These are phyloP conservation scores for Barnettozyma hawaiiensis DNA, from an alignment of 1,139 yeast genomes.

Conservation along the genomic window DNA sequence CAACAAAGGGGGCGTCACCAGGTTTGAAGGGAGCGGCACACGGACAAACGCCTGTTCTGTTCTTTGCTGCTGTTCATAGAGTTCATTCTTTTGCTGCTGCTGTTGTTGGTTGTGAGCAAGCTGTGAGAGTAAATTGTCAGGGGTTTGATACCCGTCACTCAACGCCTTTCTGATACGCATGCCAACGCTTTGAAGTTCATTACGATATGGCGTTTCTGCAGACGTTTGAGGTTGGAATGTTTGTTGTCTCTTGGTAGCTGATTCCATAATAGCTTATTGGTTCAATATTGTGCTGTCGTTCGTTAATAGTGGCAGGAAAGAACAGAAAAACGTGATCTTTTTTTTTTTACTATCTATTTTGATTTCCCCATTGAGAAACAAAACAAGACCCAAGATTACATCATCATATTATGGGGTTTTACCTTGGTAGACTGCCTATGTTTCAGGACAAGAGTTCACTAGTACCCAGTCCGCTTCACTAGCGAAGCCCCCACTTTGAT, in stretches of 20 bases:
- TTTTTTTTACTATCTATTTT: not conserved
- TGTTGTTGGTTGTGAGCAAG: conserved; percentile 1
- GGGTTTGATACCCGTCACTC: conserved; percentile 49
- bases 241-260: conserved; percentile 22
- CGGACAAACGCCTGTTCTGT: conserved; percentile 29
- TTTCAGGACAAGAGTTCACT: no score
- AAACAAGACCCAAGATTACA: not conserved
- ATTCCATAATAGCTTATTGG: not conserved
- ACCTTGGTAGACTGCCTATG: no score
- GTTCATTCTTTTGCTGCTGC: not conserved
- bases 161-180: conserved; percentile 69
- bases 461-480: no score
- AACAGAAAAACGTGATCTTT: not conserved
- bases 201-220: conserved; percentile 24
- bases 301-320: no score
- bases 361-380: conserved; percentile 7
- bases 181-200: conserved; percentile 49
- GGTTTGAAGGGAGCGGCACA: conserved; percentile 48
- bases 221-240: conserved; percentile 7
- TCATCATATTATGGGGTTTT: not conserved
- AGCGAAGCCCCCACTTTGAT: no score
- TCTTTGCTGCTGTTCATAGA: conserved; percentile 3
- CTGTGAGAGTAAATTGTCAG: conserved; percentile 24
- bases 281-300: not conserved
- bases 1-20: conserved; percentile 27